A percentile compares a stretch with the other conserved stretches of the same genome.
Evolutionary conservation across 331 rosid genomes (phyloP).

Genomic region (Phaseolus coccineus): DNA sequence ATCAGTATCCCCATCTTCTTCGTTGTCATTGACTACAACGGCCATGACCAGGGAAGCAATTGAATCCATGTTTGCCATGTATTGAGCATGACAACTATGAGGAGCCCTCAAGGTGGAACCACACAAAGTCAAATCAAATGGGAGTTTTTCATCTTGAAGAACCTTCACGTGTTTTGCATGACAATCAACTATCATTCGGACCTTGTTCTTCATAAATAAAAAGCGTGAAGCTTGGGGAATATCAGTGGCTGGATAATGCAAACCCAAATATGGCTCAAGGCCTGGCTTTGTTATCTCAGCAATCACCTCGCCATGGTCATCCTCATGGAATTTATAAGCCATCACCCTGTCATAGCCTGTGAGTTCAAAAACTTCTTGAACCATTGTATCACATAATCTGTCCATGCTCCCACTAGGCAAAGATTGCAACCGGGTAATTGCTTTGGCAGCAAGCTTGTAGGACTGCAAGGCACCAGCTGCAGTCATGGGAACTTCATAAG

Average conservation of each 20-base stretch:
- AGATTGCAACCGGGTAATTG: slow-evolving; percentile 86
- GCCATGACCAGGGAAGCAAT: slow-evolving; percentile 97
- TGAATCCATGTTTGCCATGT: slow-evolving; percentile 92
- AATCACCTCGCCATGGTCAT: slow-evolving; percentile 96
- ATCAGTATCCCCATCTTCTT: slow-evolving; percentile 73
- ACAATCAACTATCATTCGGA: slow-evolving; percentile 97
- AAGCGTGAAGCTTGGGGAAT: slow-evolving; percentile 97
- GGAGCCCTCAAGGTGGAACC: slow-evolving; percentile 98
- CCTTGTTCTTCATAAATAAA: slow-evolving; percentile 91
- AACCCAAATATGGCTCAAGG: slow-evolving; percentile 85
- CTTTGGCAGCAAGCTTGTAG: slow-evolving; percentile 97
- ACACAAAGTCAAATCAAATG: slow-evolving; percentile 84
- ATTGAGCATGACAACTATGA: slow-evolving; percentile 86
- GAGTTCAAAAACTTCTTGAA: slow-evolving; percentile 96
- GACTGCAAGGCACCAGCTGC: slow-evolving; percentile 98
- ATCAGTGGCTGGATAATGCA: slow-evolving; percentile 97
- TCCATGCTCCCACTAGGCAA: slow-evolving; percentile 97
- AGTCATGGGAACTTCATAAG: slow-evolving; percentile 92
- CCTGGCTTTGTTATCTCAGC: slow-evolving; percentile 88
- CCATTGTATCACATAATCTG: slow-evolving; percentile 95
- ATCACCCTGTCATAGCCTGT: slow-evolving; percentile 99
- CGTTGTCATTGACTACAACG: slow-evolving; percentile 89
- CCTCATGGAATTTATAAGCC: slow-evolving; percentile 98
- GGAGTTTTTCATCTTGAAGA: slow-evolving; percentile 89
- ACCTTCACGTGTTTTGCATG: slow-evolving; percentile 80